A percentile compares a stretch with the other conserved stretches of the same genome.
Evolutionary conservation across 2,329 filamentous ascomycete species (phyloP).

Genomic region (Phyllosticta capitalensis): DNA sequence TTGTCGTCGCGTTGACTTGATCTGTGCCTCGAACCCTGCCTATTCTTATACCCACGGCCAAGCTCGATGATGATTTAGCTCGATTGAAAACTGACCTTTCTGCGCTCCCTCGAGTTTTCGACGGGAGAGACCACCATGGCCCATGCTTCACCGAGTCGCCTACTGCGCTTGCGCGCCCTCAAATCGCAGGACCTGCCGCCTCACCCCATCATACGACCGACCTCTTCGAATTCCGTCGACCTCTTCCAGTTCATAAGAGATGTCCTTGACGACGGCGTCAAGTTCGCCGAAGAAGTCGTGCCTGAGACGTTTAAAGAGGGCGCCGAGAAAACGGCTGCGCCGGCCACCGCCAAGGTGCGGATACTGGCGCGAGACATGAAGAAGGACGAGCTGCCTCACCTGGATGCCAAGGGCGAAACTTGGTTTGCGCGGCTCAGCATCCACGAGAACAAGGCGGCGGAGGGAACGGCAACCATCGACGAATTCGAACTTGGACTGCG

Average conservation of each 20-base stretch:
- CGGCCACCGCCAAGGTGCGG: conserved; percentile 38
- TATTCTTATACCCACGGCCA: not conserved
- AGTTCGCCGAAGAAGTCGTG: conserved; percentile 49
- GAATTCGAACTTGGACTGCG: conserved; percentile 56
- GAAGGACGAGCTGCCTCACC: conserved; percentile 30
- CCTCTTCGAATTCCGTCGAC: conserved; percentile 40
- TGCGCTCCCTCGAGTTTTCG: not conserved
- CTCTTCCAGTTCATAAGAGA: conserved; percentile 43
- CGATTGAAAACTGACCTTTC: not conserved
- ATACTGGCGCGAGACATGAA: conserved; percentile 44
- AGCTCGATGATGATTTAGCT: not conserved
- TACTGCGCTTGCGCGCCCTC: conserved; percentile 25
- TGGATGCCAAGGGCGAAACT: conserved; percentile 35
- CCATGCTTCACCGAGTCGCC: conserved; percentile 2
- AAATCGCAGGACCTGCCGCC: conserved; percentile 22
- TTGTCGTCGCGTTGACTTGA: not conserved
- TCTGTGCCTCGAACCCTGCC: not conserved
- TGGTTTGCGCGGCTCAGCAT: conserved; percentile 57
- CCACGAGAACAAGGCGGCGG: conserved; percentile 44
- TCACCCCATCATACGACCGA: conserved; percentile 21
- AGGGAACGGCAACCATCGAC: conserved; percentile 50
- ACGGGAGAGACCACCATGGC: not conserved
- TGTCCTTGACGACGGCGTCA: conserved; percentile 49
- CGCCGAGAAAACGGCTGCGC: not conserved
- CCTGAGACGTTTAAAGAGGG: conserved; percentile 46